Evolutionary conservation across 176 grass and related monocot genomes (phyloP), one percentile per base, ranked within the genome.

Genomic region (Musa beccarii): DNA sequence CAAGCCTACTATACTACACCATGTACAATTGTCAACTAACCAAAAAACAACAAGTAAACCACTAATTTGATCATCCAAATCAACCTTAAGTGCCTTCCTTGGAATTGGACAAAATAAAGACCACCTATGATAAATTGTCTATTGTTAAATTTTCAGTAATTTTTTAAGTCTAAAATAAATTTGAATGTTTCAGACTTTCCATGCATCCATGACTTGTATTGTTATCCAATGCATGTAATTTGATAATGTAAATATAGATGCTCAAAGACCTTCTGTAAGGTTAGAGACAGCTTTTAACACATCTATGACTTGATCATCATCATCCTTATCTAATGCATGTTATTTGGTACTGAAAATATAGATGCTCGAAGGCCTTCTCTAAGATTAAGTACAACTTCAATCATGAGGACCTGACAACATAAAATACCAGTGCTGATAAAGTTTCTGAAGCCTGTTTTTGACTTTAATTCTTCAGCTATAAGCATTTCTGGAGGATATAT

Each of bases 391-490:
- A 84, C 88, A 22, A 93, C 90, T 16, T 89, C 88, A 14, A 75
- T 80, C 21, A 50, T 66, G 62, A 80, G 94, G 85, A 98, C 88
- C 20, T 91, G 88, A 2, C 85, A 89, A 22, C 82, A 14, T 53
- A 76, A 70, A 79, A 87, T 98, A 76, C 84, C 78, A 3, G 75
- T 98, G 12, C n/a, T 98, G 53, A 80, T 98, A 51, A 89, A 87
- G 82, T 98, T 98, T 78, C 79, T 77, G 69, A 98, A 98, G 83
- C 88, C 94, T 7, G 84, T 98, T 50, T 98, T 98, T 83, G 87
- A 89, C 64, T 91, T 98, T 78, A 98, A 80, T 28, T 91, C 88
- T 67, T 98, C 90, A 8, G 82, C 88, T 14, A 73, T 98, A 75
- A 78, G 63, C 29, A 52, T 98, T 85, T 80, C 70, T 2, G 94